Conservation (phyloP, 2,329 filamentous ascomycete species). For the Colletotrichum costaricense region DNA sequence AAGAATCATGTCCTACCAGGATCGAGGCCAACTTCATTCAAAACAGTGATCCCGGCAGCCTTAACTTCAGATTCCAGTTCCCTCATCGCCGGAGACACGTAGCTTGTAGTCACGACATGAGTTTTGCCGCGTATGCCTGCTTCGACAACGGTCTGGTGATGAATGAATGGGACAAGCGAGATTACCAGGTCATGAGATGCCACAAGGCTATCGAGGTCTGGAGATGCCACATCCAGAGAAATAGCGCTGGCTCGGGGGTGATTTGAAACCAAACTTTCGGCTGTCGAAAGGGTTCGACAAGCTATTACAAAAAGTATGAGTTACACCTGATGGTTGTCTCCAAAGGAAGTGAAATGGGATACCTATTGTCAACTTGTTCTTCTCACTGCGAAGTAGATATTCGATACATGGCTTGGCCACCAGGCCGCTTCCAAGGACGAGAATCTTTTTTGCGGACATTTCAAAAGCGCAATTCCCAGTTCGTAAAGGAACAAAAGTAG, state of each 20-base stretch:
- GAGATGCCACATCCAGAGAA: constrained; percentile 36
- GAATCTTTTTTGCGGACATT: constrained; percentile 32
- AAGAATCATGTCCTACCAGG: constrained; percentile 42
- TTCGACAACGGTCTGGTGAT: constrained; percentile 66
- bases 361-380: constrained; percentile 37
- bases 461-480: too few relatives aligned
- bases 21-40: constrained; percentile 78
- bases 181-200: constrained; percentile 39
- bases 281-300: constrained; percentile 28
- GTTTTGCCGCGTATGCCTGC: constrained; percentile 77
- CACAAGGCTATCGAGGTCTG: constrained; percentile 34
- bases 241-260: constrained; percentile 17
- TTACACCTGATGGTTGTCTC: too few relatives aligned
- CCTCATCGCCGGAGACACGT: constrained; percentile 76
- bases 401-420: constrained; percentile 38
- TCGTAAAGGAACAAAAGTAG: too few relatives aligned
- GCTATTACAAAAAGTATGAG: too few relatives aligned
- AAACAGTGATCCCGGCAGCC: constrained; percentile 77
- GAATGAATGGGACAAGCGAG: constrained; percentile 40
- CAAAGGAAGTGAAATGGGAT: neutral
- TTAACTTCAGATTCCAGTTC: constrained; percentile 71
- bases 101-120: constrained; percentile 81
- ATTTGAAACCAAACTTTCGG: neutral
- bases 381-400: constrained; percentile 31
- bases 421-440: constrained; percentile 37